Evolutionary conservation across 2,329 filamentous ascomycete species (phyloP).

Genomic region (Aspergillus sp.): DNA sequence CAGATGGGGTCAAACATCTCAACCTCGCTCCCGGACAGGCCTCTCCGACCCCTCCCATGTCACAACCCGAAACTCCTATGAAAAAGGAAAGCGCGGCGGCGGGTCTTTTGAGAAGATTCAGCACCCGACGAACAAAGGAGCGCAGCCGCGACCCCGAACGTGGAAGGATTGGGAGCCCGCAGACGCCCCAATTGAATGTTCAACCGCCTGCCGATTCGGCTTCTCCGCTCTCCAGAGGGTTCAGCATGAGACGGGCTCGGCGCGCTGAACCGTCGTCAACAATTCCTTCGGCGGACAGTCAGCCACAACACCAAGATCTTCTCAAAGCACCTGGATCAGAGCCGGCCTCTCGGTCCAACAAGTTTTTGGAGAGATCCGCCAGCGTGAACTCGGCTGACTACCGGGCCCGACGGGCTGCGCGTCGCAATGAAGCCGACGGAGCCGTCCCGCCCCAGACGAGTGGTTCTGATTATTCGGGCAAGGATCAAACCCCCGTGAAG

Average conservation of each 20-base stretch:
- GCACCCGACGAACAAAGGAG: constrained; percentile 74
- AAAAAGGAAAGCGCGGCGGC: constrained; percentile 87
- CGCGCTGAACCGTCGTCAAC: constrained; percentile 53
- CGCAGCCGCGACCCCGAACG: constrained; percentile 40
- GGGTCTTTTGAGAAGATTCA: constrained; percentile 82
- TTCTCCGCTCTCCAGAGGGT: constrained; percentile 73
- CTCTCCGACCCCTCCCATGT: constrained; percentile 52
- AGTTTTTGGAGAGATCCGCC: constrained; percentile 77
- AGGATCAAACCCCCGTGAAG: constrained; percentile 43
- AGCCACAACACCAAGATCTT: constrained; percentile 74
- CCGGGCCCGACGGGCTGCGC: constrained; percentile 59
- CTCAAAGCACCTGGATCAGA: constrained; percentile 70
- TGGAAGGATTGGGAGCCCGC: constrained; percentile 59
- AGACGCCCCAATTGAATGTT: constrained; percentile 75
- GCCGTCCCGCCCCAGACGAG: constrained; percentile 68
- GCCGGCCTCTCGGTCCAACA: constrained; percentile 58
- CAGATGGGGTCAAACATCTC: constrained; percentile 67
- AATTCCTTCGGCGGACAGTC: constrained; percentile 56
- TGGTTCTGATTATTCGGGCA: constrained; percentile 70
- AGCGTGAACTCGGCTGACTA: constrained; percentile 89
- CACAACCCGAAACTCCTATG: constrained; percentile 58
- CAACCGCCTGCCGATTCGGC: constrained; percentile 69
- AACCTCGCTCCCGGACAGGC: constrained; percentile 51
- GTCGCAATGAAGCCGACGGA: constrained; percentile 54
- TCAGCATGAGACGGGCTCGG: constrained; percentile 70